A percentile compares a stretch with the other conserved stretches of the same genome.
These are phyloP conservation scores for Neurospora pannonica DNA, from an alignment of 495 filamentous ascomycete species.

Conservation along the genomic window DNA sequence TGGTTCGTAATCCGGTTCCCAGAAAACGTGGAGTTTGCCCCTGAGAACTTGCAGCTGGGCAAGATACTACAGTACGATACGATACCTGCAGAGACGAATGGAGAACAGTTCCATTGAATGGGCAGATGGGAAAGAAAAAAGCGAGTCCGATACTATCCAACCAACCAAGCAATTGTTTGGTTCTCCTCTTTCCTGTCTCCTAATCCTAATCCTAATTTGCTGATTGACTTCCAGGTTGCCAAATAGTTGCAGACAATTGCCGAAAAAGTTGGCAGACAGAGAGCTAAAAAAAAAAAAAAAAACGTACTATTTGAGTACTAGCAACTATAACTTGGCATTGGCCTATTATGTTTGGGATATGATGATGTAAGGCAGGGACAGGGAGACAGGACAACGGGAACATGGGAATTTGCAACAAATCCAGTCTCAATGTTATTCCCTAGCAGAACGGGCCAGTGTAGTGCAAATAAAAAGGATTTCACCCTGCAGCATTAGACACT, in stretches of 20 bases:
- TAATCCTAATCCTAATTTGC: background rate
- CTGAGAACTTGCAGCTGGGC: background rate
- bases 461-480: background rate
- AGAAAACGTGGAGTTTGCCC: background rate
- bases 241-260: background rate
- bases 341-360: background rate
- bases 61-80: background rate
- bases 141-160: background rate
- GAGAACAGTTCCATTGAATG: background rate
- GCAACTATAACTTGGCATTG: background rate
- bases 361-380: background rate
- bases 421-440: background rate
- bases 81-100: background rate
- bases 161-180: background rate
- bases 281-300: background rate
- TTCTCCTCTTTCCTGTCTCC: background rate
- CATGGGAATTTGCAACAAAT: background rate
- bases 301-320: background rate
- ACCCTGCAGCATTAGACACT: too few relatives aligned
- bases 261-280: background rate
- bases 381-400: background rate
- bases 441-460: background rate
- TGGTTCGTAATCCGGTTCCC: background rate
- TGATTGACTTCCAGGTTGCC: background rate
- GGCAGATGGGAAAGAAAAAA: background rate